phyloP scores from a whole-genome alignment of 2,329 filamentous ascomycete species.

The Aspergillus oerlinghausenensis region DNA sequence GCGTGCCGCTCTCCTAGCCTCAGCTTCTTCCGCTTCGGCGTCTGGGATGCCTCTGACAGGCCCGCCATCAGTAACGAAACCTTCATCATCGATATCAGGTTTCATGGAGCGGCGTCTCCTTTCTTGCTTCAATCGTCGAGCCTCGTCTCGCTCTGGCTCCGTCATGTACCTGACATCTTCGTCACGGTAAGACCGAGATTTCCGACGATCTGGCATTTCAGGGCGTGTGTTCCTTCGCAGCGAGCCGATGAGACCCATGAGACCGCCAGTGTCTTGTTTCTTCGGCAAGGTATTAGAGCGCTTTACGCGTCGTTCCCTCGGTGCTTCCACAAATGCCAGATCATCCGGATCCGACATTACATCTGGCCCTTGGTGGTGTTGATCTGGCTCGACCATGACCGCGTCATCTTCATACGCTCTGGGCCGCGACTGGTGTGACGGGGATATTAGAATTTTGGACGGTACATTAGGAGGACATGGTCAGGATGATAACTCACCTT shows the following conservation, averaged over 20 bases:
- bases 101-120: slow-evolving; percentile 36
- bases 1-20: slow-evolving; percentile 61
- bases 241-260: slow-evolving; percentile 61
- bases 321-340: slow-evolving; percentile 48
- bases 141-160: slow-evolving; percentile 35
- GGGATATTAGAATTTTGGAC: not conserved
- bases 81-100: slow-evolving; percentile 49
- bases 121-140: slow-evolving; percentile 32
- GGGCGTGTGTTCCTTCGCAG: slow-evolving; percentile 30
- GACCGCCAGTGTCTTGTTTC: slow-evolving; percentile 51
- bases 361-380: slow-evolving; percentile 42
- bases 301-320: slow-evolving; percentile 50
- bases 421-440: slow-evolving; percentile 26
- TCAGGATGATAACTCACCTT: slow-evolving; percentile 25
- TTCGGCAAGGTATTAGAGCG: slow-evolving; percentile 60
- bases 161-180: slow-evolving; percentile 29
- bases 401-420: slow-evolving; percentile 45
- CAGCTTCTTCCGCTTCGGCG: slow-evolving; percentile 49
- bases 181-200: slow-evolving; percentile 35
- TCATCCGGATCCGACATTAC: slow-evolving; percentile 47
- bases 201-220: slow-evolving; percentile 33
- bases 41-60: slow-evolving; percentile 29
- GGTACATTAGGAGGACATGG: too few relatives aligned
- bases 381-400: slow-evolving; percentile 51
- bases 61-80: slow-evolving; percentile 40